phyloP scores from a whole-genome alignment of 2,329 filamentous ascomycete species.

The Exophiala sp. region DNA sequence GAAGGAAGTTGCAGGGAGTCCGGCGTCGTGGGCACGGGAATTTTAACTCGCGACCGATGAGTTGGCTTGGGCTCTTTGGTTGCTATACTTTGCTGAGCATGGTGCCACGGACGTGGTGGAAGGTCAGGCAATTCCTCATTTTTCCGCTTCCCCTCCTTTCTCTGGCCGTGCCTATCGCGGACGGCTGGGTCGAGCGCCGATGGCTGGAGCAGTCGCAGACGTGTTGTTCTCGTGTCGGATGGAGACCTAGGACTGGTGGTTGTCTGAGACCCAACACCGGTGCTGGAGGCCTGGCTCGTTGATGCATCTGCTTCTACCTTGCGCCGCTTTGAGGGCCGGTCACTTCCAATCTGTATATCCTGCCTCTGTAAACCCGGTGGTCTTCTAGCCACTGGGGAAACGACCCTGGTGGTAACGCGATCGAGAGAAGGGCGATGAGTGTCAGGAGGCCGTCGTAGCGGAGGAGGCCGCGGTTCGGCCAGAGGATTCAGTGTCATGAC shows the following conservation, averaged over 20 bases:
- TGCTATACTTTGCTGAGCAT: constrained; percentile 4
- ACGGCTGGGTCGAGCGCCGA: not conserved
- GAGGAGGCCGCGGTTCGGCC: constrained; percentile 28
- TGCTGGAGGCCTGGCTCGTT: not conserved
- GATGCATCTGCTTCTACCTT: constrained; percentile 24
- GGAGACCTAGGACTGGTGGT: not conserved
- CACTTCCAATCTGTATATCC: constrained; percentile 31
- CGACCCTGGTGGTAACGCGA: constrained; percentile 9
- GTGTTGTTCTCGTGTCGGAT: not conserved
- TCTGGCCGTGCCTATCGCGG: not conserved
- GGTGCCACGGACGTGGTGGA: constrained; percentile 20
- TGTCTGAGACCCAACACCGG: not conserved
- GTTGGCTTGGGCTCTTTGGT: constrained; percentile 20
- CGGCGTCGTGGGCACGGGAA: constrained; percentile 26
- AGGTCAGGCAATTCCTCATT: constrained; percentile 17
- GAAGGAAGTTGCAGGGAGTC: constrained; percentile 22
- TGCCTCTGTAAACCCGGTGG: constrained; percentile 11
- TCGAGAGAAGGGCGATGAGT: constrained; percentile 7
- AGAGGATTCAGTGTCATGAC: constrained; percentile 29
- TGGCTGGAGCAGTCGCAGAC: constrained; percentile 12
- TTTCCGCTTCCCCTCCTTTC: constrained; percentile 3
- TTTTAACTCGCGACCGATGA: constrained; percentile 23
- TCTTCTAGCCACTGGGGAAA: constrained; percentile 7
- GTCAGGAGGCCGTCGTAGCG: constrained; percentile 18
- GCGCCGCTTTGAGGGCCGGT: constrained; percentile 38